A percentile compares a stretch with the other conserved stretches of the same genome.
Conservation (phyloP, 495 filamentous ascomycete genomes). For the Tuber brumale region DNA sequence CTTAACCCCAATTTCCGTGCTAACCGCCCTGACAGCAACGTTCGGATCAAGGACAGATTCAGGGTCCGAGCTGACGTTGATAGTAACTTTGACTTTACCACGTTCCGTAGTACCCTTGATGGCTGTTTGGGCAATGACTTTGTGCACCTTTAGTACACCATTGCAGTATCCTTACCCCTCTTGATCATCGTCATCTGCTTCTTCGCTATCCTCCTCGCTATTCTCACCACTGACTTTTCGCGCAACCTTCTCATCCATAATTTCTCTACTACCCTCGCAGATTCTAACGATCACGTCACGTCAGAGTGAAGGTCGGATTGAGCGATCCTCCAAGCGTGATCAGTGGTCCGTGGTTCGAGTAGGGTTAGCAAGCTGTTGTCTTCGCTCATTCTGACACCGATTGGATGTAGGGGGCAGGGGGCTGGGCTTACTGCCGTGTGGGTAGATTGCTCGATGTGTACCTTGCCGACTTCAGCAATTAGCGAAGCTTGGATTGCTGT, state of each 20-base stretch:
- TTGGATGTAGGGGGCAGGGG: constrained; percentile 76
- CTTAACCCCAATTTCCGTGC: constrained; percentile 74
- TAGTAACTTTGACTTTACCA: constrained; percentile 82
- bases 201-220: constrained; percentile 56
- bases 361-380: constrained; percentile 66
- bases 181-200: constrained; percentile 48
- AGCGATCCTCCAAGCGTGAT: constrained; percentile 78
- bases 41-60: no score
- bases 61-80: constrained; percentile 77
- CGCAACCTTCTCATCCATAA: constrained; percentile 83
- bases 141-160: constrained; percentile 86
- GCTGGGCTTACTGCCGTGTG: constrained; percentile 95
- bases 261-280: constrained; percentile 76
- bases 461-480: constrained; percentile 81
- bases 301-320: constrained; percentile 63
- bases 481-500: constrained; percentile 92
- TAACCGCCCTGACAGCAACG: constrained; percentile 76
- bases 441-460: constrained; percentile 90
- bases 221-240: constrained; percentile 56
- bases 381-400: constrained; percentile 73
- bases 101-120: constrained; percentile 78
- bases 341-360: constrained; percentile 74
- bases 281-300: constrained; percentile 81
- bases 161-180: constrained; percentile 68
- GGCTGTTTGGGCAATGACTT: constrained; percentile 75